Percentiles rank a stretch among this genome's conserved stretches.
These are phyloP conservation scores for Neostapfia colusana DNA, from an alignment of 176 grass and related monocot genomes.

Conservation along the genomic window DNA sequence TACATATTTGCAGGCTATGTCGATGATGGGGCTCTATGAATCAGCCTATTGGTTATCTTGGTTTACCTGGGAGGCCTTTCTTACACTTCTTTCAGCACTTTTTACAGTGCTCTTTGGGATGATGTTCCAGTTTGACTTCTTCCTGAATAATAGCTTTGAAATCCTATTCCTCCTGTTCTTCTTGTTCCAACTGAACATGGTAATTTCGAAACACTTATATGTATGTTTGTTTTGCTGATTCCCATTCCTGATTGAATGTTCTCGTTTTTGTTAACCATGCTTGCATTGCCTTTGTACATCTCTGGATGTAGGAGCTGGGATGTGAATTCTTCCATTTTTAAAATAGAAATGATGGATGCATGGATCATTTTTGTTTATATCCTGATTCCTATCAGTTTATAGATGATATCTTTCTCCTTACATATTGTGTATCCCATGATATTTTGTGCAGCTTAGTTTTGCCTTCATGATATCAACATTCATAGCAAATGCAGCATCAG, in stretches of 20 bases:
- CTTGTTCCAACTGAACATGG: slow-evolving; percentile 98
- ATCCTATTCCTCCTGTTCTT: slow-evolving; percentile 85
- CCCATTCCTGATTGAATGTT: not conserved
- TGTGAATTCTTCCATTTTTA: not conserved
- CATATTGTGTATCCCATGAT: slow-evolving; percentile 22
- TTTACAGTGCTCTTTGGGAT: slow-evolving; percentile 93
- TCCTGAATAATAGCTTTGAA: slow-evolving; percentile 73
- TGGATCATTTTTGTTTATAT: slow-evolving; percentile 28
- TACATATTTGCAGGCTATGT: slow-evolving; percentile 70
- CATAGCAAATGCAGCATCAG: slow-evolving; percentile 80
- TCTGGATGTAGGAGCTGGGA: not conserved
- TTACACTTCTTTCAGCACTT: slow-evolving; percentile 77
- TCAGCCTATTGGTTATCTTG: slow-evolving; percentile 95
- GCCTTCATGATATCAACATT: slow-evolving; percentile 98
- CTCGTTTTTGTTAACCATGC: not conserved
- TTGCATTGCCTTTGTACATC: not conserved
- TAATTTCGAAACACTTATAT: slow-evolving; percentile 38
- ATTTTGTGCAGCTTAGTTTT: slow-evolving; percentile 76
- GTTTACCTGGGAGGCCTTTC: slow-evolving; percentile 91
- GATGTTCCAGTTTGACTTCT: slow-evolving; percentile 99
- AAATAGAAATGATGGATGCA: not conserved
- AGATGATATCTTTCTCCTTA: not conserved
- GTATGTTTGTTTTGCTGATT: slow-evolving; percentile 21
- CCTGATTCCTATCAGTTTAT: not conserved
- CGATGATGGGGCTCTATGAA: slow-evolving; percentile 96